phyloP scores from a whole-genome alignment of 1,284 basidiomycete species.

The Rhodotorula sp. region DNA sequence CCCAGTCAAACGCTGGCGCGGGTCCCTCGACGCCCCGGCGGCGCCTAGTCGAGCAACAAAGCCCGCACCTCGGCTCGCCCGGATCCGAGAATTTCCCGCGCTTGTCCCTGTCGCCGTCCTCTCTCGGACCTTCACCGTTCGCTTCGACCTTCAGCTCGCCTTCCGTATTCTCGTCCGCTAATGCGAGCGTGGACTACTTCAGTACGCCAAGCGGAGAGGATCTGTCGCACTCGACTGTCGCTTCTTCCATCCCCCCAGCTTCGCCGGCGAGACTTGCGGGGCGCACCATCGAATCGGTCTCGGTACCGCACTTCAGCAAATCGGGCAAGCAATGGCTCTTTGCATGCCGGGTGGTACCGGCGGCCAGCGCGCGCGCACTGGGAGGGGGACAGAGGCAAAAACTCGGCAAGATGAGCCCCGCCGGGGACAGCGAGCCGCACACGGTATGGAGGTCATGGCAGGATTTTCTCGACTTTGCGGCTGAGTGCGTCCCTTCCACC shows the following conservation, averaged over 20 bases:
- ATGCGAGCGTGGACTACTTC: neutral
- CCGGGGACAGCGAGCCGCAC: conserved; percentile 35
- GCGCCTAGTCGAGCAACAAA: no score
- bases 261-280: neutral
- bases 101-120: neutral
- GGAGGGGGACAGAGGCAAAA: neutral
- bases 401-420: conserved; percentile 31
- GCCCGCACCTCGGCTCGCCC: no score
- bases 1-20: no score
- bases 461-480: conserved; percentile 40
- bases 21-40: no score
- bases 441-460: conserved; percentile 41
- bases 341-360: conserved; percentile 40
- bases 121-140: neutral
- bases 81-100: no score
- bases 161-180: neutral
- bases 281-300: conserved; percentile 31
- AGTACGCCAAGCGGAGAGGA: neutral
- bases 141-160: neutral
- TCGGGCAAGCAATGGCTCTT: conserved; percentile 35
- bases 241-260: conserved; percentile 1
- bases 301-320: conserved; percentile 38
- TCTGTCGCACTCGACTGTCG: neutral
- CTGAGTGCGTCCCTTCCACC: conserved; percentile 17
- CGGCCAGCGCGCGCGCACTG: neutral